Conservation (phyloP, 2,329 filamentous ascomycete genomes). For the Neonectria ditissima region DNA sequence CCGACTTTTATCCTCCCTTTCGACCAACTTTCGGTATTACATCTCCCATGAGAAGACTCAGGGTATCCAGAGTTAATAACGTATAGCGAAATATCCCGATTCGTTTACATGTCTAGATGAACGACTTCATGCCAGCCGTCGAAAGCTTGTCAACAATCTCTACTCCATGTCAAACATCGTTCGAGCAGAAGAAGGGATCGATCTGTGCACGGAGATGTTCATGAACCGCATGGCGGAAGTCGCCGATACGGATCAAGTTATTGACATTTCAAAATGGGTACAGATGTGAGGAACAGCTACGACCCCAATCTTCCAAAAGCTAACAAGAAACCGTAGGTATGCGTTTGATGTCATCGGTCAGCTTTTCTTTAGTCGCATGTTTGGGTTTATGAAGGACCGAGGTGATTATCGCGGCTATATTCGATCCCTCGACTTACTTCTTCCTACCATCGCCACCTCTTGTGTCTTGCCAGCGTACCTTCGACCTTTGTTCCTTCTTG, state of each 20-base stretch:
- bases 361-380: conserved; percentile 22
- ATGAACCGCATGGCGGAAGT: conserved; percentile 10
- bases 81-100: conserved; percentile 9
- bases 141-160: conserved; percentile 13
- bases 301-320: too few species aligned
- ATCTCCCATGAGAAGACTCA: not conserved
- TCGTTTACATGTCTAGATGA: conserved; percentile 9
- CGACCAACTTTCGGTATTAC: not conserved
- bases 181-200: conserved; percentile 11
- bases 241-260: not conserved
- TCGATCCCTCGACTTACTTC: conserved; percentile 6
- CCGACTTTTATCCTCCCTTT: conserved; percentile 15
- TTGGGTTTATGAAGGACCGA: conserved; percentile 20
- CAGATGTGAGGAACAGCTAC: conserved; percentile 1
- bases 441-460: not conserved
- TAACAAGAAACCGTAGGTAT: conserved; percentile 4
- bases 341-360: conserved; percentile 24
- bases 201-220: conserved; percentile 13
- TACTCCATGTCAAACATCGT: conserved; percentile 19
- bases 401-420: conserved; percentile 18
- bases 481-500: not conserved
- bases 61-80: not conserved
- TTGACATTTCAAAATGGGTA: conserved; percentile 17
- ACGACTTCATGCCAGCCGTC: conserved; percentile 6
- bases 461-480: not conserved